A percentile compares a stretch with the other conserved stretches of the same genome.
Conservation (phyloP, 169 alveolate genomes). For the Eimeria falciformis region DNA sequence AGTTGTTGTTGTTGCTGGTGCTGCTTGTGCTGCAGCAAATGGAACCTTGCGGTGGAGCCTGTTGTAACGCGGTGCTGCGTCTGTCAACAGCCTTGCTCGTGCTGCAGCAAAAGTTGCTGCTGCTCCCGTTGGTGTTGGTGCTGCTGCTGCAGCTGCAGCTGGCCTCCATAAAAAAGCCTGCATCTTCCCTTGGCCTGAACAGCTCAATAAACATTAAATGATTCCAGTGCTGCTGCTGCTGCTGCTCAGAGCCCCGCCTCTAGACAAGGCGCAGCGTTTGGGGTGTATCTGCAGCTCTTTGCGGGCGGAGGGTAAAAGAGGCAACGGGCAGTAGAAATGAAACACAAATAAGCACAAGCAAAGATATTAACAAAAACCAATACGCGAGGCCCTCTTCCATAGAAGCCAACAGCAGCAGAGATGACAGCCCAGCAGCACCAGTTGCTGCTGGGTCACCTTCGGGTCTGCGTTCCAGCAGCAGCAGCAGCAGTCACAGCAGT, state of each 20-base stretch:
- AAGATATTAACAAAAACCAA: no score
- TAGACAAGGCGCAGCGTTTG: no score
- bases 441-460: conserved; percentile 5
- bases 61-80: neutral
- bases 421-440: no score
- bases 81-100: neutral
- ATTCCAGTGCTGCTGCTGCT: neutral
- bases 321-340: no score
- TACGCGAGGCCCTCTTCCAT: no score
- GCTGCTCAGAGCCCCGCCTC: no score
- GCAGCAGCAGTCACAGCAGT: neutral
- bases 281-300: no score
- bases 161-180: neutral
- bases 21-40: neutral
- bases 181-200: neutral
- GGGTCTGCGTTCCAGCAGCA: no score
- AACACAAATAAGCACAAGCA: no score
- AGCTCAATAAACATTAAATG: neutral
- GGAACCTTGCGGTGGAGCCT: neutral
- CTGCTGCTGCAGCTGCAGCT: neutral
- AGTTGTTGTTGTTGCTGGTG: neutral
- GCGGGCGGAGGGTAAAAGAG: no score
- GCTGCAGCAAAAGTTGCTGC: neutral
- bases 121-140: no score
- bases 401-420: no score